Base-by-base conservation (phyloP, 768 basidiomycete genomes). In the Suillus fuscotomentosus region DNA sequence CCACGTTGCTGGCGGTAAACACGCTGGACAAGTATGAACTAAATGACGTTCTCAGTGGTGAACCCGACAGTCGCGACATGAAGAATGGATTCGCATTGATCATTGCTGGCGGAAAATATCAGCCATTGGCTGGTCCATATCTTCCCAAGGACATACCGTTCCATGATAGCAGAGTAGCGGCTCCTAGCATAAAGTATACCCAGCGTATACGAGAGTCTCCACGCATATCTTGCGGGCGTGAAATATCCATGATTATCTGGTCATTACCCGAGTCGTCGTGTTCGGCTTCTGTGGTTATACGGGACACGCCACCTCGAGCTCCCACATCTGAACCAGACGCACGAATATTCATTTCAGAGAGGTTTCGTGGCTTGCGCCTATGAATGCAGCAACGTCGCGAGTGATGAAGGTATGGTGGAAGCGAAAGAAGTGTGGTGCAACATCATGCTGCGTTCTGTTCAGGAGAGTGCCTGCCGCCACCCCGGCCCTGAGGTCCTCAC, bases 21-120 rank as follows among this genome's bases (percentile, higher is more conserved):
- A 82, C 78, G 7, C 83, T 83, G 10, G 89, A 83, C 55, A 92
- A 78, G 70, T 87, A 90, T 13, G 90, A 90, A 62, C 83, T 80
- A 67, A 93, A 90, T 10, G 85, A 83, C 17, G 81, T 72, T 63
- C 82, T 79, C 22, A 90, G 69, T 0, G 86, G 73, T 3, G 92
- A 90, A 22, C 81, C 83, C 11, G 78, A 81, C 43, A 97, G 75
- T 62, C 92, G 82, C 0, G 91, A 86, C 39, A 90, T 73, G 73
- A 97, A 93, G 73, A 89, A 94, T 0, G 94, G 88, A 55, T 88
- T 88, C 0, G 90, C 93, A 39, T 92, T 97, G 31, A 97, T 95
- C 71, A 95, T 79, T 1, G 88, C 95, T 97, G 63, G 24, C 8
- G 22, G 27, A 27, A n/a, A 17, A 43, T 60, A 10, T 61, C 65